phyloP scores from a whole-genome alignment of 2,329 filamentous ascomycete genomes.

The Pseudocercospora fijiensis region DNA sequence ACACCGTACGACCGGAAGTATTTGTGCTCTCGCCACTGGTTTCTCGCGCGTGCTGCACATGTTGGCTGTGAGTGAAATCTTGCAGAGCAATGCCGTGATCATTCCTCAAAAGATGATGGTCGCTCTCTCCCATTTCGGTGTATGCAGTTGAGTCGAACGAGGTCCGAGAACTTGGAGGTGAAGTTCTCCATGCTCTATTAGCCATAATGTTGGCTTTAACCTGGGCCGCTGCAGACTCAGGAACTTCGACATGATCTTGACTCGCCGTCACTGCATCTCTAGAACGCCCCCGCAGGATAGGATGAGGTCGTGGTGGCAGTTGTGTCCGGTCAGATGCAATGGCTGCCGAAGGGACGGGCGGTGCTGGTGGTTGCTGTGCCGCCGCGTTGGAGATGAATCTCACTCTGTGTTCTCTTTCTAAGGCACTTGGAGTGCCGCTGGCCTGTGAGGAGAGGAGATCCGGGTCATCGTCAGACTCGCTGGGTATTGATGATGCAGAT shows the following conservation, averaged over 20 bases:
- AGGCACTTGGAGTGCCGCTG: neutral
- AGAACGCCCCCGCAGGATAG: constrained; percentile 10
- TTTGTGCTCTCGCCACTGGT: neutral
- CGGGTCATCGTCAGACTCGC: constrained; percentile 15
- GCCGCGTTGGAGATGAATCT: constrained; percentile 12
- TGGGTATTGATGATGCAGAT: constrained; percentile 12
- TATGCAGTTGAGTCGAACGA: constrained; percentile 15
- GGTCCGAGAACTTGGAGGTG: constrained; percentile 10
- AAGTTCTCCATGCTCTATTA: constrained; percentile 12
- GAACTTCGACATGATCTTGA: neutral
- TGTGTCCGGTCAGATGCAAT: constrained; percentile 10
- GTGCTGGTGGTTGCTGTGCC: constrained; percentile 5
- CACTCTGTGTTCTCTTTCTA: constrained; percentile 5
- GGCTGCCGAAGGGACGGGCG: constrained; percentile 14
- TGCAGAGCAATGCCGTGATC: constrained; percentile 13
- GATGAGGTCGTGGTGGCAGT: constrained; percentile 11
- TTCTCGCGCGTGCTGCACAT: neutral
- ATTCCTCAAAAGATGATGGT: constrained; percentile 13
- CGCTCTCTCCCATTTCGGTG: constrained; percentile 10
- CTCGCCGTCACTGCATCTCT: constrained; percentile 2
- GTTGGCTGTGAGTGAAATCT: neutral
- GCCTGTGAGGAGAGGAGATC: neutral
- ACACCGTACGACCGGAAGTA: neutral
- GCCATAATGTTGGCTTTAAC: constrained; percentile 16
- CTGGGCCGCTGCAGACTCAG: constrained; percentile 13